Evolutionary conservation across 2,329 filamentous ascomycete genomes (phyloP).

Genomic region (Colletotrichum scovillei): DNA sequence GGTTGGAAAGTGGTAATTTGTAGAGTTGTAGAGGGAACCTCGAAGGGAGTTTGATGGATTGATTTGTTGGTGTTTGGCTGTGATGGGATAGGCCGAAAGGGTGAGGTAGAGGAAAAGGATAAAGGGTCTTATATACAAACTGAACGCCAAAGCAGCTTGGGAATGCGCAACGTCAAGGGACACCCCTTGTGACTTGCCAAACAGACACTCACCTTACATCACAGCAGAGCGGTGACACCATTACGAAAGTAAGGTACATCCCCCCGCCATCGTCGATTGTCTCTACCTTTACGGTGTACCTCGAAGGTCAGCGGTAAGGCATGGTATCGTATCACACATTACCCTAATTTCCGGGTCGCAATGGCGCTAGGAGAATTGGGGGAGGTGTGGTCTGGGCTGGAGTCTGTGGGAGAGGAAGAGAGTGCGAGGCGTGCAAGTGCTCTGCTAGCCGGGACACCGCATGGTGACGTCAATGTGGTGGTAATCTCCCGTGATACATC

Average conservation of each 20-base stretch:
- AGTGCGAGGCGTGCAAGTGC: background rate
- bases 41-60: background rate
- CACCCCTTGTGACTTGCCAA: constrained; percentile 5
- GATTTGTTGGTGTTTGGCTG: constrained; percentile 7
- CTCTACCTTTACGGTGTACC: too few relatives aligned
- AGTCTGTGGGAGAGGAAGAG: background rate
- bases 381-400: constrained; percentile 1
- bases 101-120: background rate
- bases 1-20: constrained; percentile 25
- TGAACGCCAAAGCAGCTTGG: constrained; percentile 1
- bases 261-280: constrained; percentile 9
- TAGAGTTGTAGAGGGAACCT: background rate
- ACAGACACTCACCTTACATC: constrained; percentile 28
- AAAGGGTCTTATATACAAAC: constrained; percentile 22
- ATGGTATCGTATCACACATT: constrained; percentile 13
- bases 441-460: constrained; percentile 26
- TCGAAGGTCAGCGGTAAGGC: background rate
- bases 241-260: background rate
- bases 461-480: constrained; percentile 32
- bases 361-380: background rate
- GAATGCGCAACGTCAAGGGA: background rate
- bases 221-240: constrained; percentile 26
- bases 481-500: constrained; percentile 30
- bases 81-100: background rate
- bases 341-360: background rate